Conservation (phyloP, 345 rosid genomes). For the Euphorbia pulcherrima region DNA sequence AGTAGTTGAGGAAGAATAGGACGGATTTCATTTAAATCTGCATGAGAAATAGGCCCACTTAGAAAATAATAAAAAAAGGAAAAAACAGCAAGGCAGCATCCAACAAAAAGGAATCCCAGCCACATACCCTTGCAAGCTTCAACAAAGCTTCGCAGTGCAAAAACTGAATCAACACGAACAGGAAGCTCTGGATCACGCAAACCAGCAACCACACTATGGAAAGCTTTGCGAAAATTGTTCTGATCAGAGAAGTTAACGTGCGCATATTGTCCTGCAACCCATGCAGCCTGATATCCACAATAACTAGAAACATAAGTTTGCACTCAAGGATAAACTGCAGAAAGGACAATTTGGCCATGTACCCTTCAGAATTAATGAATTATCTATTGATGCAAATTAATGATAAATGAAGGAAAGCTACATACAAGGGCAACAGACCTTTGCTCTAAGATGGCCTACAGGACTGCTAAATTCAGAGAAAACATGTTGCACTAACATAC, state of each 20-base stretch:
- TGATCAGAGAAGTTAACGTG: slow-evolving; percentile 74
- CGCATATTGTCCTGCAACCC: slow-evolving; percentile 99
- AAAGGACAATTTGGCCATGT: not conserved
- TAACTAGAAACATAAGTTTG: not conserved
- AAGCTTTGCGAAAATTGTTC: slow-evolving; percentile 73
- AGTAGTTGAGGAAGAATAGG: slow-evolving; percentile 95
- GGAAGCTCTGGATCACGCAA: slow-evolving; percentile 93
- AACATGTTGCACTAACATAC: slow-evolving; percentile 93
- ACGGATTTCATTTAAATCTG: slow-evolving; percentile 95
- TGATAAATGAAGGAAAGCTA: not conserved
- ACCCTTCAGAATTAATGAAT: slow-evolving; percentile 11
- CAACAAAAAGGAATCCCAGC: slow-evolving; percentile 10
- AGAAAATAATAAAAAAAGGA: slow-evolving; percentile 3
- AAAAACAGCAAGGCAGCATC: not conserved
- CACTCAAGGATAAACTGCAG: not conserved
- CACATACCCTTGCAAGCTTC: slow-evolving; percentile 83
- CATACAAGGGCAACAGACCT: slow-evolving; percentile 46
- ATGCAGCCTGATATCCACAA: slow-evolving; percentile 65
- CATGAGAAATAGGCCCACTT: slow-evolving; percentile 19
- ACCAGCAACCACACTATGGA: slow-evolving; percentile 84
- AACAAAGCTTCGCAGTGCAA: slow-evolving; percentile 88
- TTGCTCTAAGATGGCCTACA: slow-evolving; percentile 95
- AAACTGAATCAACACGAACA: slow-evolving; percentile 97
- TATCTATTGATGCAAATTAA: slow-evolving; percentile 9
- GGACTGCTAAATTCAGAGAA: slow-evolving; percentile 94